Conservation (phyloP, 257 asterid species). For the Dorcoceras hygrometricum region DNA sequence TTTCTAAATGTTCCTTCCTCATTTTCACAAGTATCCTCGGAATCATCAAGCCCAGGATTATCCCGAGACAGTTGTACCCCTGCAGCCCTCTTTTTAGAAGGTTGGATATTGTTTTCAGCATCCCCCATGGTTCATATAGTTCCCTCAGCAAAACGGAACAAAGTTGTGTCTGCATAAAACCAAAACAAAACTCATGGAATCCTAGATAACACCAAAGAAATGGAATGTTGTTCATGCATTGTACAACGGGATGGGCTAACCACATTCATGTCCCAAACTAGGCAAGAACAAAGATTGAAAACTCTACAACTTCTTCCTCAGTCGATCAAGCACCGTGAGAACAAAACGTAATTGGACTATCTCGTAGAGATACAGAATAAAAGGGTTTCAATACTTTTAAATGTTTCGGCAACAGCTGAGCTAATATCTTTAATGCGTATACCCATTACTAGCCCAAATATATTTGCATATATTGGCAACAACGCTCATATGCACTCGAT, state of each 20-base stretch:
- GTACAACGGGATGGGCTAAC: too few species aligned
- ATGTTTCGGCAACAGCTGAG: neutral
- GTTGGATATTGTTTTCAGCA: constrained; percentile 55
- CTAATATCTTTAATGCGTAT: too few species aligned
- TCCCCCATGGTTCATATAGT: constrained; percentile 57
- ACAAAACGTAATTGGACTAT: too few species aligned
- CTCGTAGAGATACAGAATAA: neutral
- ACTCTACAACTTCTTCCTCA: neutral
- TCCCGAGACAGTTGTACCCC: constrained; percentile 76
- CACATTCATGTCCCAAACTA: too few species aligned
- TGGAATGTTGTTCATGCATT: too few species aligned
- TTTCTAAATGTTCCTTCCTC: constrained; percentile 72
- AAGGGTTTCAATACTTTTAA: neutral
- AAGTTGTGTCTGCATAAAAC: constrained; percentile 27
- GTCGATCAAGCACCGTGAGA: neutral
- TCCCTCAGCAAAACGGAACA: constrained; percentile 14
- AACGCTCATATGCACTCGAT: neutral
- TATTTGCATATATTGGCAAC: neutral
- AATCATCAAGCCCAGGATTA: constrained; percentile 83
- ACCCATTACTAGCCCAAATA: too few species aligned
- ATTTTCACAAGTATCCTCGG: constrained; percentile 49
- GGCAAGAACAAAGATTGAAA: neutral
- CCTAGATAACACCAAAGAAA: constrained; percentile 2
- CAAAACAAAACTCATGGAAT: constrained; percentile 24
- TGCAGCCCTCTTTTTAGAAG: constrained; percentile 89